Conservation (phyloP, 208 protist genomes). For the Novymonas esmeraldas region DNA sequence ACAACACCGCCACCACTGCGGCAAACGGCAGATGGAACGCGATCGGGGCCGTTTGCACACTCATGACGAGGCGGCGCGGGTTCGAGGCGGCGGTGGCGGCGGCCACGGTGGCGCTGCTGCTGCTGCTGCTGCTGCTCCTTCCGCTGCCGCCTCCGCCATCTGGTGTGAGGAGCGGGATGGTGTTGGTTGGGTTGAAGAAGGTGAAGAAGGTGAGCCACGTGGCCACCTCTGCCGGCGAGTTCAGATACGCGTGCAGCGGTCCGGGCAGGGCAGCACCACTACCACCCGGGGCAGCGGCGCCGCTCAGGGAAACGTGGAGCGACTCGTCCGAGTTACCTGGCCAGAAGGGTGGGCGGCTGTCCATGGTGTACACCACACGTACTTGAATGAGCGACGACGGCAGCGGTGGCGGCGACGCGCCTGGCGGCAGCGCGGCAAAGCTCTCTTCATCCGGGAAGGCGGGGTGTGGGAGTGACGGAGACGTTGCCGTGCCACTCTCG, state of each 20-base stretch:
- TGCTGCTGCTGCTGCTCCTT: not conserved
- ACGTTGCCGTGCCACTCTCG: not conserved
- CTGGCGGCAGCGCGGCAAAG: not conserved
- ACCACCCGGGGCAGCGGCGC: slow-evolving; percentile 23
- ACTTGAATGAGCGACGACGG: slow-evolving; percentile 29
- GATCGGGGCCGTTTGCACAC: slow-evolving; percentile 39
- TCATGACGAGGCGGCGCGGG: slow-evolving; percentile 30
- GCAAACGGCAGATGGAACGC: slow-evolving; percentile 41
- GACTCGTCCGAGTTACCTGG: slow-evolving; percentile 40
- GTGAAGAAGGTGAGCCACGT: slow-evolving; percentile 54
- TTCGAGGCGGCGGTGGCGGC: not conserved
- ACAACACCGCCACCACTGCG: slow-evolving; percentile 39
- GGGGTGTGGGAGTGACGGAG: not conserved
- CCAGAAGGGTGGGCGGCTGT: slow-evolving; percentile 54
- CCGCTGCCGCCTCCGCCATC: not conserved
- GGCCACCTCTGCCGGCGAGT: slow-evolving; percentile 34
- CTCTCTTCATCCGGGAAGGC: slow-evolving; percentile 23
- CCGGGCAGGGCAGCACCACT: slow-evolving; percentile 16
- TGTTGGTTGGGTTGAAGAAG: slow-evolving; percentile 37
- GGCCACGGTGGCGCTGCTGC: not conserved
- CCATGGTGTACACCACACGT: slow-evolving; percentile 51
- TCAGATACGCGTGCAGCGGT: slow-evolving; percentile 19
- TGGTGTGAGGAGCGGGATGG: slow-evolving; percentile 18
- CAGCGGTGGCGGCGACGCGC: not conserved
- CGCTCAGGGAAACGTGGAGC: slow-evolving; percentile 42